Evolutionary conservation across 148 eudicot genomes (phyloP), one percentile per base, ranked within the genome.

Genomic region (Vaccinium myrtillus): DNA sequence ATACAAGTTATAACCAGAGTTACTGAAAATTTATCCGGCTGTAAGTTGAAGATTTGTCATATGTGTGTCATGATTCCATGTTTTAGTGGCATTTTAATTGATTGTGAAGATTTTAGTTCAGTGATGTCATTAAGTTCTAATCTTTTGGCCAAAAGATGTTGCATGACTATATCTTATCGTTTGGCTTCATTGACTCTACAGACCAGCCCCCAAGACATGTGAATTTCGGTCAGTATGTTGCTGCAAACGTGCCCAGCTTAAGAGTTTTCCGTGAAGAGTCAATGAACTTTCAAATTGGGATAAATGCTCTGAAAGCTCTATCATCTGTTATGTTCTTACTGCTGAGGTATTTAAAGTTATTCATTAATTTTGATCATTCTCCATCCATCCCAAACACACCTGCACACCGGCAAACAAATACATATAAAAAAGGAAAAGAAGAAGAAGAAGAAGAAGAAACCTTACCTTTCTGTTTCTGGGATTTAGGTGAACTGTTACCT

Each of bases 161-260:
- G 8, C 15, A 1, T 65, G 32, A 19, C 83, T 15, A 21, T 77
- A 87, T 70, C 3, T 9, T 10, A n/a, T 23, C 30, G 2, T 87
- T 63, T 58, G 36, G 50, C n/a, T 65, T 83, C 71, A 14, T 59
- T 86, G 73, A 73, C 76, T 87, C 5, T 91, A 85, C 96, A 96
- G 98, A 96, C 83, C 94, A 93, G 83, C 83, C 86, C 71, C 92
- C 95, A n/a, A 87, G 92, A 84, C 89, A 90, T 74, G 77, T 92
- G 79, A 94, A 93, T 84, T 85, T 96, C 25, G 91, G 95, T 83
- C 93, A 90, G 87, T 88, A 90, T 86, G 86, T 96, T 84, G 90
- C 91, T 83, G 91, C 96, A 80, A 91, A 91, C 55, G 95, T 96
- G 23, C 93, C 98, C 59, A 92, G 95, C 87, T 88, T 96, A 79